Base-by-base conservation (phyloP, 2,329 filamentous ascomycete species). In the Alternaria sp. region DNA sequence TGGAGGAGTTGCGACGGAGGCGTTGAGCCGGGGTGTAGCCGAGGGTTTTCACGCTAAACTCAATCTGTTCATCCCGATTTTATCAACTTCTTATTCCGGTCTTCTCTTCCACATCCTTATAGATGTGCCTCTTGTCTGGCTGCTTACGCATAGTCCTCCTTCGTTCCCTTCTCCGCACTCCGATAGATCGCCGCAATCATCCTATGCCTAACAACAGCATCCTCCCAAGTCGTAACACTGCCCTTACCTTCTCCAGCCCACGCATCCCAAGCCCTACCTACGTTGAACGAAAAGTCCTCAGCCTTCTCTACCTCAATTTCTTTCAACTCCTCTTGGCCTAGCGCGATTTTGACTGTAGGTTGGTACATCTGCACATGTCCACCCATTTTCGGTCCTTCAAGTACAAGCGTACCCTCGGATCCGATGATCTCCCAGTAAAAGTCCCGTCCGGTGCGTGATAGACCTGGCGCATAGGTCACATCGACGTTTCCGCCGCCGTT, bases 231-330 rank as follows among this genome's bases (percentile, higher is more conserved):
- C 21, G 70, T 73, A 5, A 74, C 70, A 61, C 62, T 71, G 17
- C 73, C 71, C 21, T 73, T 65, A 2, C 69, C 74, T 6, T 62
- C 72, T 68, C 63, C 79, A 6, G 85, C 85, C 77, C 83, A 88
- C 1, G 80, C 81, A 68, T 90, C 88, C 75, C 89, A 90, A 0
- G 88, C 68, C 19, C 81, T 81, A 0, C 82, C 88, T 26, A 90
- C 84, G 66, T 83, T 85, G 56, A 83, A 87, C 8, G 79, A 81
- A 1, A 86, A 77, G 17, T 81, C 71, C 12, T 83, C 82, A 0
- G 78, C 83, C 25, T 78, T 82, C 46, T 84, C 84, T 25, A 88
- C 82, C 54, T 88, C 83, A 0, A 90, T 70, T 0, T 63, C 63
- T 19, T 75, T 71, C 17, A 81, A 67, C 28, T 83, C 82, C 25